Evolutionary conservation across 169 alveolate genomes (phyloP), one percentile per base, ranked within the genome.

Genomic region (Plasmodium gonderi): DNA sequence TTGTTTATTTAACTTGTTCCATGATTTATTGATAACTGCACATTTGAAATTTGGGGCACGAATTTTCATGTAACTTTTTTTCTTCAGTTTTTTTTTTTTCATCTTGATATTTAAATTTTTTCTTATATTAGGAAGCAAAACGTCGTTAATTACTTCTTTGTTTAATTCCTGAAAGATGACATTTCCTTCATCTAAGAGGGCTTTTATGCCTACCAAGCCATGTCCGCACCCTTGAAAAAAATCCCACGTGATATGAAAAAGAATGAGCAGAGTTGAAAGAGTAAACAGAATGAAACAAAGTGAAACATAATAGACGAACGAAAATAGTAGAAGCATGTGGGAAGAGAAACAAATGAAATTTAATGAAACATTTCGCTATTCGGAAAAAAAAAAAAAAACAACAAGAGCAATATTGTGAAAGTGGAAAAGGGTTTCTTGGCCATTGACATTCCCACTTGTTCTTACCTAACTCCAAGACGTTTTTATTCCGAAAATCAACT

Each of bases 161-260:
- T 87, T 87, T 47, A 87, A 67, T 20, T 87, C 93, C 51, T 87
- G 93, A 68, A 87, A 87, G 79, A 87, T 83, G 33, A 87, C 93
- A 36, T 42, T 87, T 26, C 90, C 93, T 36, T 87, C 45, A 33
- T 87, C 79, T 45, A 60, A 42, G 20, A 87, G 68, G n/a, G 47
- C 51, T 23, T 76, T 76, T 38, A 87, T 87, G 31, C 93, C 93
- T 9, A 76, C 72, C 14, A 87, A 33, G 2, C 93, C 93, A 67
- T 77, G 87, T 38, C 82, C 93, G 45, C 93, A 87, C 14, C 93
- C 92, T 83, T 33, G 14, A 54, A 83, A 20, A 31, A 67, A 31
- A 36, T 5, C 12, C 14, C 14, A 26, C n/a, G n/a, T n/a, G 31
- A 33, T 3, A 20, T 40, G 33, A 31, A 40, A 76, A 44, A 3